phyloP scores from a whole-genome alignment of 345 rosid species.

The sweet orange (Citrus sinensis) region DVS_A1.0 CM039165.1:38382001-38382500 shows the following conservation, averaged over 20 bases:
- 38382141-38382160: conserved; percentile 90
- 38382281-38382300: conserved; percentile 96
- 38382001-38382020: not conserved
- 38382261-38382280: conserved; percentile 95
- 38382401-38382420: not conserved
- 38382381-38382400: not conserved
- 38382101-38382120: conserved; percentile 93
- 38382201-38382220: conserved; percentile 99
- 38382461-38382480: not conserved
- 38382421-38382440: not conserved
- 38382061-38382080: not conserved
- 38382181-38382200: conserved; percentile 97
- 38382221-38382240: conserved; percentile 66
- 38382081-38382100: conserved; percentile 55
- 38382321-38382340: conserved; percentile 97
- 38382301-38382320: conserved; percentile 97
- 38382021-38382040: not conserved
- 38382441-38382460: not conserved
- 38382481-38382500: not conserved
- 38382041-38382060: not conserved
- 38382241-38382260: conserved; percentile 94
- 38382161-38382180: conserved; percentile 98
- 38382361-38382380: conserved; percentile 93
- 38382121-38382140: conserved; percentile 88
- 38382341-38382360: conserved; percentile 97